These are phyloP conservation scores for Vitis amurensis DNA, from an alignment of 164 flowering plant species.

Conservation along the genomic window DNA sequence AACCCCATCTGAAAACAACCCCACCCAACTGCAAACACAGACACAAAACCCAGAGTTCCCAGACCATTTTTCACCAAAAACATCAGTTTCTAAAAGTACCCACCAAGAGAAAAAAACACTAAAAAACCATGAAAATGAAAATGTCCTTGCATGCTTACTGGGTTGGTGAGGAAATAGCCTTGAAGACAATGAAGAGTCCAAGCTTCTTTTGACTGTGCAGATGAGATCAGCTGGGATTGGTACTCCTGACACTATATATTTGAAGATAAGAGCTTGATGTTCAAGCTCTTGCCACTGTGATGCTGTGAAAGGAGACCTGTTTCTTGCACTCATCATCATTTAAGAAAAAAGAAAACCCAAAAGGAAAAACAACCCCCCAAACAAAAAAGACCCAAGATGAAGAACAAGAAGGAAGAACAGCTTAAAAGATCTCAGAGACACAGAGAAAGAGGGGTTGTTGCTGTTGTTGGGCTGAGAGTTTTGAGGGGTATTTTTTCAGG, in stretches of 20 bases:
- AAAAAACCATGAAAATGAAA: background rate
- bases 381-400: background rate
- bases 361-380: background rate
- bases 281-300: conserved; percentile 74
- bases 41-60: conserved; percentile 1
- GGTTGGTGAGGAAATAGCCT: conserved; percentile 39
- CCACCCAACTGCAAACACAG: conserved; percentile 45
- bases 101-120: background rate
- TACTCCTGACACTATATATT: conserved; percentile 47
- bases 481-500: conserved; percentile 5
- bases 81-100: background rate
- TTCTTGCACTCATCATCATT: conserved; percentile 34
- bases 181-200: conserved; percentile 31
- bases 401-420: background rate
- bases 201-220: conserved; percentile 35
- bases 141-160: conserved; percentile 23
- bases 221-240: conserved; percentile 61
- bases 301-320: conserved; percentile 47
- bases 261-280: conserved; percentile 68
- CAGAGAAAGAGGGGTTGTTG: conserved; percentile 3
- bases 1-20: conserved; percentile 53
- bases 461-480: conserved; percentile 10
- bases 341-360: background rate
- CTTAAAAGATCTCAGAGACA: conserved; percentile 8
- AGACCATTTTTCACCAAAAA: background rate